phyloP scores from a whole-genome alignment of 768 basidiomycete species.

The Thelephora ganbajun region DNA sequence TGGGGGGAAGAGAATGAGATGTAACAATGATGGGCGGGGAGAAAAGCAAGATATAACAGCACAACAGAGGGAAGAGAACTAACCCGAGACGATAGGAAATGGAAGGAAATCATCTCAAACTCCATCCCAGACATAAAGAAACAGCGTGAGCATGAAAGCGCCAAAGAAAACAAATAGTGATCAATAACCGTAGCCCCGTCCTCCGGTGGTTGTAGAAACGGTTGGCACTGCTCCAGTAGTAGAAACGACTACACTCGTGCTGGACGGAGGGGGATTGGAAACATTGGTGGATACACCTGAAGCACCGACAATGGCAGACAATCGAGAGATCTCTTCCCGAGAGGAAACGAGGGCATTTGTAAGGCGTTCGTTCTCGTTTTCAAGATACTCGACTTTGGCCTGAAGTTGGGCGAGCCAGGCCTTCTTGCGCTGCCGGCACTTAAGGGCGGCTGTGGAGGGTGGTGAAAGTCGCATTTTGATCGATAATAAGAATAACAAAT shows the following conservation, averaged over 20 bases:
- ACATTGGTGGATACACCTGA: constrained; percentile 31
- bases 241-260: neutral
- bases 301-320: constrained; percentile 61
- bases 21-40: too few relatives aligned
- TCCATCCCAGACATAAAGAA: too few relatives aligned
- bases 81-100: too few relatives aligned
- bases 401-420: constrained; percentile 92
- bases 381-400: constrained; percentile 82
- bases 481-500: neutral
- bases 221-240: neutral
- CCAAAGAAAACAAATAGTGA: too few relatives aligned
- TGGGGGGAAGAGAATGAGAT: too few relatives aligned
- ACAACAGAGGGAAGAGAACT: too few relatives aligned
- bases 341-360: constrained; percentile 75
- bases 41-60: too few relatives aligned
- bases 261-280: constrained; percentile 13
- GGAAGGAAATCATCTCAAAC: too few relatives aligned
- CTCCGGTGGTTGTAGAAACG: too few relatives aligned
- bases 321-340: constrained; percentile 82
- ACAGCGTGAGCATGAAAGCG: too few relatives aligned
- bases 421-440: constrained; percentile 98
- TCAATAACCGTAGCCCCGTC: too few relatives aligned
- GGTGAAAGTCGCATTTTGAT: constrained; percentile 1
- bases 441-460: constrained; percentile 65
- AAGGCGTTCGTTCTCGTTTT: constrained; percentile 91